A percentile compares a stretch with the other conserved stretches of the same genome.
Conservation (phyloP, 1,139 yeast genomes). For the Pneumocystis oryctolagi region DNA sequence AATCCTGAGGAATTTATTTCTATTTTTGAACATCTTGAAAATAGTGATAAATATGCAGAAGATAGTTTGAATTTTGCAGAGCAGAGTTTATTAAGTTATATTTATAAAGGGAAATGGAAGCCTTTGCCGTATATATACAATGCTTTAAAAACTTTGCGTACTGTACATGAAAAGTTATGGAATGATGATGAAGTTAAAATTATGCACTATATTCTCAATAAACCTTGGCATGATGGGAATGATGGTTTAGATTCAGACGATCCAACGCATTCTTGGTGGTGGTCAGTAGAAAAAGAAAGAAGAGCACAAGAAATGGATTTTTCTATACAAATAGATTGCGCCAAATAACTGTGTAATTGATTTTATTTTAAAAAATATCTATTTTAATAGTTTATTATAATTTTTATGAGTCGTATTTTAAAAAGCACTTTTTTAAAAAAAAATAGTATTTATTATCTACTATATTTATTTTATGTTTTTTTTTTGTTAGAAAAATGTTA, state of each 20-base stretch:
- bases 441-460: no score
- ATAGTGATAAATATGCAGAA: constrained; percentile 22
- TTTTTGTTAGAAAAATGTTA: no score
- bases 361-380: not conserved
- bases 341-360: not conserved
- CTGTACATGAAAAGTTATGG: constrained; percentile 34
- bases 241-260: constrained; percentile 21
- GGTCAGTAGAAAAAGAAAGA: constrained; percentile 24
- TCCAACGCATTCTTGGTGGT: constrained; percentile 23
- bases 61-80: constrained; percentile 38
- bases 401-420: no score
- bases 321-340: no score
- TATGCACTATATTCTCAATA: constrained; percentile 39
- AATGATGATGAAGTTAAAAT: constrained; percentile 34
- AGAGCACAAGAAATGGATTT: not conserved
- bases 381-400: not conserved
- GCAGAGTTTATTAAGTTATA: constrained; percentile 40
- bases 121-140: constrained; percentile 38
- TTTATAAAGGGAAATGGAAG: constrained; percentile 35
- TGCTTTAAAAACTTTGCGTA: constrained; percentile 36
- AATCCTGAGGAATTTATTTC: constrained; percentile 23
- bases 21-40: constrained; percentile 26
- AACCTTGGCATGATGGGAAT: constrained; percentile 38
- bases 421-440: no score
- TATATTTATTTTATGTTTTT: no score